Base-by-base conservation (phyloP, 2,329 filamentous ascomycete genomes). In the Aspergillus tamarii region DNA sequence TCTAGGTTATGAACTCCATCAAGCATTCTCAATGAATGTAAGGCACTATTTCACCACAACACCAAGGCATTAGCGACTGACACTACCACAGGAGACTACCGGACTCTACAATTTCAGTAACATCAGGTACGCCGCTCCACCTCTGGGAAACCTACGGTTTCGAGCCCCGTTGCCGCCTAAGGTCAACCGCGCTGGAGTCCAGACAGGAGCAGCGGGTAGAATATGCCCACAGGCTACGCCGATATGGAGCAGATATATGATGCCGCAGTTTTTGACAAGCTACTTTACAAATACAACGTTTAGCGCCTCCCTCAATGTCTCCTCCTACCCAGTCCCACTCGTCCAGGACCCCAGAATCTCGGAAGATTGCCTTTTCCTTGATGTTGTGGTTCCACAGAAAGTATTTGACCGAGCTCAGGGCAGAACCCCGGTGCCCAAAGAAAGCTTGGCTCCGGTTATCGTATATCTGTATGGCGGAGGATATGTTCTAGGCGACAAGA, bases 51-150 rank as follows among this genome's bases (percentile, higher is more conserved):
- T 7, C n/a, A 36, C 26, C 39, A 7, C 19, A 50, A 64, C 11
- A 43, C 32, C 34, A 39, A 50, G 41, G 19, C 2, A 21, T 14
- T 54, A 77, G 59, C 9, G 19, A 45, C 57, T 68, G 50, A 56
- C 32, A 34, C 55, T 26, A 28, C 34, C 30, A 7, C 9, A 68
- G 79, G 70, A 75, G 63, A 74, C 80, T 0, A 73, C 73, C n/a
- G 72, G 76, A 26, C 77, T 82, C 65, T 87, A 85, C 73, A 84
- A 83, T 65, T 87, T 87, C 74, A 82, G 76, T 59, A 86, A 87
- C 67, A 86, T 87, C 65, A 81, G 85, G 50, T 88, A 83, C 72
- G 85, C 84, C 7, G 82, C 83, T 30, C 81, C 85, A 16, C 85
- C 85, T 1, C 65, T 83, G 2, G 84, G 83, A 11, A 69, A 84